These are phyloP conservation scores for Trichoderma afroharzianum DNA, from an alignment of 2,329 filamentous ascomycete species.

Conservation along the genomic window DNA sequence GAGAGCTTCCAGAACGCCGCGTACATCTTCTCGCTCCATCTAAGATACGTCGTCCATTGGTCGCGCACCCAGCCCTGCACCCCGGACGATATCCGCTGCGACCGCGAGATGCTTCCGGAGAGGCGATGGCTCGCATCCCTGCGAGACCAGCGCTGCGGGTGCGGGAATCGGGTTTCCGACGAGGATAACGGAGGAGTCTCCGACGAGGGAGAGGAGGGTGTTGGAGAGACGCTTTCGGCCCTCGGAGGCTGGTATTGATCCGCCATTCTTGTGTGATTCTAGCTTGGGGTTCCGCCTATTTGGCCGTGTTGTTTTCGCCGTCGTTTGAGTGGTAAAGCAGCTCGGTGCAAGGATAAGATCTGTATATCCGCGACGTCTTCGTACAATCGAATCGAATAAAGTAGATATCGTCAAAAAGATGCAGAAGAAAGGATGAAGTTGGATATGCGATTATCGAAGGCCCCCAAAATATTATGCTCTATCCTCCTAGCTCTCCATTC, in stretches of 20 bases:
- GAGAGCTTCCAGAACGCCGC: slow-evolving; percentile 54
- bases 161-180: slow-evolving; percentile 24
- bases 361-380: not conserved
- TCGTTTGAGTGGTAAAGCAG: not conserved
- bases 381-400: not conserved
- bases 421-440: not conserved
- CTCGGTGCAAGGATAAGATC: not conserved
- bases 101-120: slow-evolving; percentile 29
- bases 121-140: slow-evolving; percentile 33
- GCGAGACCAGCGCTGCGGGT: slow-evolving; percentile 13
- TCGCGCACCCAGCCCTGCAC: slow-evolving; percentile 38
- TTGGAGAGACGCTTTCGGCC: not conserved
- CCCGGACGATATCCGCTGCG: slow-evolving; percentile 4
- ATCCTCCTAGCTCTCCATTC: slow-evolving; percentile 14
- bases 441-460: not conserved
- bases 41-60: slow-evolving; percentile 32
- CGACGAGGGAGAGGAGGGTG: slow-evolving; percentile 4
- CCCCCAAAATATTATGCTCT: not conserved
- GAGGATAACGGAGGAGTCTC: slow-evolving; percentile 13
- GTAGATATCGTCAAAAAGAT: not conserved
- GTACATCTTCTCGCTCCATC: slow-evolving; percentile 41
- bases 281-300: not conserved
- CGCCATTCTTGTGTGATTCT: not conserved
- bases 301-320: not conserved
- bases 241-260: not conserved